These are phyloP conservation scores for Saraca asoca DNA, from an alignment of 331 rosid species.

Conservation along the genomic window DNA sequence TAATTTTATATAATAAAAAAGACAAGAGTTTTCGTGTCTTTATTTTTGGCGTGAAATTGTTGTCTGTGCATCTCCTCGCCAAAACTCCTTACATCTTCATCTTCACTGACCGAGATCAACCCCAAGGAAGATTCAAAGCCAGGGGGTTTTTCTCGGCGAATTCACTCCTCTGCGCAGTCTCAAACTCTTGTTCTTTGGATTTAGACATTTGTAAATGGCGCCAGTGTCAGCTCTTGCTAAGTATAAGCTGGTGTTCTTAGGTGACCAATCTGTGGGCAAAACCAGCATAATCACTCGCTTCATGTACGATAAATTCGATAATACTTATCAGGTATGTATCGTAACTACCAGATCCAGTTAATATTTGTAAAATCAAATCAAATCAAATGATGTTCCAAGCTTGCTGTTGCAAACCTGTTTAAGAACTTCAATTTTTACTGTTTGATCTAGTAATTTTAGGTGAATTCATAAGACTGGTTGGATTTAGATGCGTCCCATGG, in stretches of 20 bases:
- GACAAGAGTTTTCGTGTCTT: too few relatives aligned
- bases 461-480: too few relatives aligned
- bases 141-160: not conserved
- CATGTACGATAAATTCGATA: constrained; percentile 80
- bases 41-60: too few relatives aligned
- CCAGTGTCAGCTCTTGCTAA: constrained; percentile 75
- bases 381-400: too few relatives aligned
- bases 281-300: constrained; percentile 84
- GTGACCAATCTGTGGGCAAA: constrained; percentile 77
- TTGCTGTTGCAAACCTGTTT: too few relatives aligned
- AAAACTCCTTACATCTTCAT: not conserved
- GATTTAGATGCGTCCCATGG: too few relatives aligned
- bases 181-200: not conserved
- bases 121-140: not conserved
- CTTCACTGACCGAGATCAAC: constrained; percentile 3
- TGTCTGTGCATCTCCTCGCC: too few relatives aligned
- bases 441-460: too few relatives aligned
- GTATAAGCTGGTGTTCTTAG: constrained; percentile 71
- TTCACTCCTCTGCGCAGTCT: not conserved
- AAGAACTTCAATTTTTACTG: not conserved
- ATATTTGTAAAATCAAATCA: not conserved
- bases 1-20: too few relatives aligned
- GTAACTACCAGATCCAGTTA: constrained; percentile 39
- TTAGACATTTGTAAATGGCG: constrained; percentile 49
- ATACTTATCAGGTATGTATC: constrained; percentile 65